These are phyloP conservation scores for Syncephalastrum contaminatum DNA, from an alignment of 371 early-diverging fungal species.

Conservation along the genomic window DNA sequence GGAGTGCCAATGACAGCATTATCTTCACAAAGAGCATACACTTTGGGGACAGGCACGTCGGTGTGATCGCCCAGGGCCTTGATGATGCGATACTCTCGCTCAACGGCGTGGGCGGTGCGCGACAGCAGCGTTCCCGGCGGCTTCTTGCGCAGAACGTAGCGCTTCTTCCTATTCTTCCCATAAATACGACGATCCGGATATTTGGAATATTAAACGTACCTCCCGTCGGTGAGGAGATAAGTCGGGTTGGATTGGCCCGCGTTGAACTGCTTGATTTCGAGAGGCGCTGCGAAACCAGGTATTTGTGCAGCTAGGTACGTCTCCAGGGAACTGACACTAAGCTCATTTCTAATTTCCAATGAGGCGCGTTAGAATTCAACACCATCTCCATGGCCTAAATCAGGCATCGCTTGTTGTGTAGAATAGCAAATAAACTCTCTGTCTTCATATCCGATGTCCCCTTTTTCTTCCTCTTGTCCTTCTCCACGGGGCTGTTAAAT, in stretches of 20 bases:
- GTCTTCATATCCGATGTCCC: too few species aligned
- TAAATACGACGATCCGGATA: not conserved
- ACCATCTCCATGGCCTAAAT: not conserved
- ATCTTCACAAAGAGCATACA: conserved; percentile 82
- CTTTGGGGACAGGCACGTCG: conserved; percentile 84
- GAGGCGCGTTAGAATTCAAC: not conserved
- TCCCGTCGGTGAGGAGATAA: conserved; percentile 69
- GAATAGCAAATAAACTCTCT: not conserved
- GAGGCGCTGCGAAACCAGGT: conserved; percentile 59
- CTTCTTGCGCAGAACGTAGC: conserved; percentile 86
- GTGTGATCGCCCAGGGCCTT: conserved; percentile 69
- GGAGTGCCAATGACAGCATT: conserved; percentile 77
- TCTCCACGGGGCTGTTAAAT: too few species aligned
- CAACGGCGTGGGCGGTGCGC: conserved; percentile 86
- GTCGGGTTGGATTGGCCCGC: conserved; percentile 94
- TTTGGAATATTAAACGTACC: conserved; percentile 41
- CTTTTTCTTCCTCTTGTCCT: not conserved
- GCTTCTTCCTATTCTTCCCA: conserved; percentile 4
- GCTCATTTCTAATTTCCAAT: conserved; percentile 52
- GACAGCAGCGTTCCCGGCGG: conserved; percentile 83
- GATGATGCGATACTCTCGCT: conserved; percentile 83
- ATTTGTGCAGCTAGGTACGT: conserved; percentile 51
- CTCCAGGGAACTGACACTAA: conserved; percentile 60
- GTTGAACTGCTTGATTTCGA: conserved; percentile 79
- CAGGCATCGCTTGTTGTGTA: not conserved